Base-by-base conservation (phyloP, 768 basidiomycete genomes). In the Lepiota venenata region DNA sequence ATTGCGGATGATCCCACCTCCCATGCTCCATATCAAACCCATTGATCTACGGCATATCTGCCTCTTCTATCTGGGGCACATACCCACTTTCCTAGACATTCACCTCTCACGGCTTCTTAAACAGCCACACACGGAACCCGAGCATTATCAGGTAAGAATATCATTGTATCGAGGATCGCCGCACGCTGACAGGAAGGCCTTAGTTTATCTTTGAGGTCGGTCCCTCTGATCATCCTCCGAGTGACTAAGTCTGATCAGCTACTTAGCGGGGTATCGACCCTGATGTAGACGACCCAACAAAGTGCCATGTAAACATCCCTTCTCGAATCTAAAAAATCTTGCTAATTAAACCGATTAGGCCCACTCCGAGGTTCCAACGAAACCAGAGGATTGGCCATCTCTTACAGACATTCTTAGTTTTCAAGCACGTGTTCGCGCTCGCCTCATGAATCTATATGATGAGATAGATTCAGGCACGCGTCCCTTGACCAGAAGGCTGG, bases 61-160 rank as follows among this genome's bases (percentile, higher is more conserved):
- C 64, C 77, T 98, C n/a, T 99, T 99, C 72, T 98, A 98, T 69
- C 64, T 92, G 11, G 96, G 96, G 0, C 97, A 98, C 66, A 93
- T 98, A 43, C 93, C 93, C 1, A 79, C 91, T 16, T 97, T 96
- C 74, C 69, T 95, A 58, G 95, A 97, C 63, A 97, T 97, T 20
- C 88, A 96, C 63, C 70, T 96, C 45, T 90, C 91, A 2, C 77
- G 79, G 46, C 69, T 93, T 11, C 67, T 97, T 47, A 64, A 82
- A 38, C 88, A 94, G 61, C 82, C 86, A 1, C 82, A 91, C 61
- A 93, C 93, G 0, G 84, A 93, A 58, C 97, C 97, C 0, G 79
- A 88, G 56, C 72, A 80, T 49, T 96, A 88, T 74, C 93, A 93
- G 68, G 79, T 79, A 25, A 35, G 63, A 63, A 49, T 40, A 25